These are phyloP conservation scores for Athelia psychrophila DNA, from an alignment of 1,284 basidiomycete genomes.

Conservation along the genomic window DNA sequence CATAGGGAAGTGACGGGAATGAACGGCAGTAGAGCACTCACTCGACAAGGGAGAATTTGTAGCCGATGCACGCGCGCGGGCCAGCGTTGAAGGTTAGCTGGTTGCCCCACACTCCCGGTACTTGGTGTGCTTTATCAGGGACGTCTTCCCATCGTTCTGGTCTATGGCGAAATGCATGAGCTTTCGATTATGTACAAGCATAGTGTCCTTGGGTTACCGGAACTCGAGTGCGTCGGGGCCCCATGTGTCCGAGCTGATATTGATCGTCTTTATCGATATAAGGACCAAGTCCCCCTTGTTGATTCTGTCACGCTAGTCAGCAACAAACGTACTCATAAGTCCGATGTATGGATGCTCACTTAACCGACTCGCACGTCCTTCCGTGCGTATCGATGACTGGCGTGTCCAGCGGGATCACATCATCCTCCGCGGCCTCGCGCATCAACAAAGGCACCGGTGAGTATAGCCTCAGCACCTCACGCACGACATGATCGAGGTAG, in stretches of 20 bases:
- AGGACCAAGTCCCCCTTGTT: background rate
- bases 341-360: slow-evolving; percentile 4
- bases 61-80: slow-evolving; percentile 56
- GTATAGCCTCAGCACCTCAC: slow-evolving; percentile 22
- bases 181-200: background rate
- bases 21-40: slow-evolving; percentile 20
- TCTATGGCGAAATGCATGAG: slow-evolving; percentile 5
- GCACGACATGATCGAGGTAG: slow-evolving; percentile 31
- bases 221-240: slow-evolving; percentile 26
- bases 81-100: slow-evolving; percentile 55
- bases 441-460: slow-evolving; percentile 14
- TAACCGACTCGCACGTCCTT: slow-evolving; percentile 12
- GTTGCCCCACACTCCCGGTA: slow-evolving; percentile 50
- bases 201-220: slow-evolving; percentile 10
- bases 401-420: slow-evolving; percentile 20
- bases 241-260: slow-evolving; percentile 19
- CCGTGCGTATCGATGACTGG: slow-evolving; percentile 19
- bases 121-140: slow-evolving; percentile 20
- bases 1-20: background rate
- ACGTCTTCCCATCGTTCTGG: slow-evolving; percentile 17
- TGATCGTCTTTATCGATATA: background rate
- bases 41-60: slow-evolving; percentile 54
- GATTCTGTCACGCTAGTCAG: background rate
- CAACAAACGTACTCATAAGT: background rate
- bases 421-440: slow-evolving; percentile 18